Conservation (phyloP, 805 yeast species). For the Kodamaea restingae region DNA sequence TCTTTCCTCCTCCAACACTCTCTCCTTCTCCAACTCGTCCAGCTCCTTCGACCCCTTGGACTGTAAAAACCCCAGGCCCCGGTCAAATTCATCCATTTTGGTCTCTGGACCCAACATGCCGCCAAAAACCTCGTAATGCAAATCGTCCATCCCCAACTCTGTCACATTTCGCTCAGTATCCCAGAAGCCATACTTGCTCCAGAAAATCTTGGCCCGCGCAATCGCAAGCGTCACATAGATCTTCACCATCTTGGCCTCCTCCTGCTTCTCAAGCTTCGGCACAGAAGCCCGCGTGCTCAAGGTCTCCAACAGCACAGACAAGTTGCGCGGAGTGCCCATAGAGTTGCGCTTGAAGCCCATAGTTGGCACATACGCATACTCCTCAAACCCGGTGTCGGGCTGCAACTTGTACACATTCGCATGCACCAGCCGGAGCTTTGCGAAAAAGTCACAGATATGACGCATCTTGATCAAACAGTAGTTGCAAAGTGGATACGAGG, state of each 20-base stretch:
- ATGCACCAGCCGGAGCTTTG: constrained; percentile 63
- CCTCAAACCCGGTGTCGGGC: constrained; percentile 25
- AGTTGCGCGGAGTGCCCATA: neutral
- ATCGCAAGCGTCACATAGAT: constrained; percentile 52
- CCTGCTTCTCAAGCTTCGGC: constrained; percentile 15
- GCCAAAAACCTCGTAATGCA: constrained; percentile 12
- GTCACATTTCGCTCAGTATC: constrained; percentile 42
- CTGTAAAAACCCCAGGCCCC: no score
- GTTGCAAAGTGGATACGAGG: constrained; percentile 69
- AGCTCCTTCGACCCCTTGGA: no score
- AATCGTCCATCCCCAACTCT: constrained; percentile 15
- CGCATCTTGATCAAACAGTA: constrained; percentile 77
- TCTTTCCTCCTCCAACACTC: no score
- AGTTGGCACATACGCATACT: constrained; percentile 16
- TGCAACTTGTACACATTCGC: constrained; percentile 55
- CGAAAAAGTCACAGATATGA: constrained; percentile 77
- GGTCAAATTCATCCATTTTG: no score
- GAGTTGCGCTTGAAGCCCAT: constrained; percentile 25
- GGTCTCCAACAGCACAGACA: constrained; percentile 7
- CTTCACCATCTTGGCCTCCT: constrained; percentile 36
- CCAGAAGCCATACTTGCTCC: constrained; percentile 84
- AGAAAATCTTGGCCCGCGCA: constrained; percentile 70
- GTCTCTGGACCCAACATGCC: constrained; percentile 10
- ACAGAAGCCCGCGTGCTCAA: constrained; percentile 9
- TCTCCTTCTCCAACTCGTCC: no score